Conservation (phyloP, 345 rosid species). For the Clarkia xantiana region DNA sequence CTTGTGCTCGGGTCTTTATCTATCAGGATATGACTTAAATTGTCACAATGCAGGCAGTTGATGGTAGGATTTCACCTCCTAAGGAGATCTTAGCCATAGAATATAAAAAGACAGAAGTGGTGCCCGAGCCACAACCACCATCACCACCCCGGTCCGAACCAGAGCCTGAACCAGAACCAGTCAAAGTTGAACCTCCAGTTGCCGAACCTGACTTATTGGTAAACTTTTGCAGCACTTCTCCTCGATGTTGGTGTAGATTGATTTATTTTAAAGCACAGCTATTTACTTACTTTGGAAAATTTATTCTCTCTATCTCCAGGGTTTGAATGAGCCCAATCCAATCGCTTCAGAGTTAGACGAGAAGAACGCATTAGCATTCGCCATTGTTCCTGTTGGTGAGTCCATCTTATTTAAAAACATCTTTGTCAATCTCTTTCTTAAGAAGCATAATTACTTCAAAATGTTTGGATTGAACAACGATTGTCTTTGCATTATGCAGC, state of each 20-base stretch:
- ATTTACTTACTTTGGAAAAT: background rate
- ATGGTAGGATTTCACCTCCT: conserved; percentile 44
- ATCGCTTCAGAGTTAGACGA: conserved; percentile 58
- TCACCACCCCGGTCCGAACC: conserved; percentile 19
- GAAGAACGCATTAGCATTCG: conserved; percentile 85
- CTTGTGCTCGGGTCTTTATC: no score
- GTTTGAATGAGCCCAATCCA: conserved; percentile 62
- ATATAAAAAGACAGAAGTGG: conserved; percentile 37
- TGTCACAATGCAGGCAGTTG: conserved; percentile 6
- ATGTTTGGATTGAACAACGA: background rate
- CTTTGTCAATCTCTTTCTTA: background rate
- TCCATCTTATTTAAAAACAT: background rate
- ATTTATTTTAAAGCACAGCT: no score
- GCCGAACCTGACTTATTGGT: conserved; percentile 78
- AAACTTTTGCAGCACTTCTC: conserved; percentile 5
- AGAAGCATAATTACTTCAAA: background rate
- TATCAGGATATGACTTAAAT: no score
- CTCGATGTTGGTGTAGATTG: background rate
- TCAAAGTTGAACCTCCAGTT: conserved; percentile 43
- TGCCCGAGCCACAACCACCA: conserved; percentile 35
- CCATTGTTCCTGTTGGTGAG: conserved; percentile 87
- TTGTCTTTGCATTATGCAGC: conserved; percentile 24
- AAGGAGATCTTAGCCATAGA: conserved; percentile 77
- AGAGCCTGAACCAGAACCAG: conserved; percentile 33
- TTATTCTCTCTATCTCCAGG: conserved; percentile 17